These are phyloP conservation scores for Tylopilus vinaceipallidus DNA, from an alignment of 768 basidiomycete species.

Conservation along the genomic window DNA sequence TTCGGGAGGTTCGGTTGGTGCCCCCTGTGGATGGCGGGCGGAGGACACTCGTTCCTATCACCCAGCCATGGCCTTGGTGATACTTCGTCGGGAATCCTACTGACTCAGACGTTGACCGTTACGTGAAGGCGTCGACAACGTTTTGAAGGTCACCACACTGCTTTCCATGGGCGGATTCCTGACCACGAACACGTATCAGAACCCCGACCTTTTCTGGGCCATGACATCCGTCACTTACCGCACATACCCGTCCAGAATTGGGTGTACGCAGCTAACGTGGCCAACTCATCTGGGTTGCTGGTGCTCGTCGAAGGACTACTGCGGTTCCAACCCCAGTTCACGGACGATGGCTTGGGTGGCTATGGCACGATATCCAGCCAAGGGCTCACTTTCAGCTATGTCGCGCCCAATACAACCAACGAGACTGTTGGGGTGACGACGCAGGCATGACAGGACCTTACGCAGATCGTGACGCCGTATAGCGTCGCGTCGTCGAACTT, in stretches of 20 bases:
- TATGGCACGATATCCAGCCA: constrained; percentile 19
- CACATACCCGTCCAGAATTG: not conserved
- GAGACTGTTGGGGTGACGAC: constrained; percentile 34
- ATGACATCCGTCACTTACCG: not conserved
- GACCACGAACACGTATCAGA: not conserved
- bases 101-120: not conserved
- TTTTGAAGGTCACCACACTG: not conserved
- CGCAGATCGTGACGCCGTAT: constrained; percentile 1
- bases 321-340: not conserved
- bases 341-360: constrained; percentile 47
- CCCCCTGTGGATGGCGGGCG: not conserved
- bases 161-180: not conserved
- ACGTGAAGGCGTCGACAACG: not conserved
- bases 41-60: not conserved
- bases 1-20: not conserved
- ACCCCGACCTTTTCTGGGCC: not conserved
- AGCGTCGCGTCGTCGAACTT: constrained; percentile 27
- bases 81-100: too few species aligned
- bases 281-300: not conserved
- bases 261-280: not conserved
- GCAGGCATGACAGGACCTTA: constrained; percentile 30
- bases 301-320: not conserved
- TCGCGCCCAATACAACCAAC: constrained; percentile 38
- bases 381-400: constrained; percentile 16
- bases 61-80: not conserved